Evolutionary conservation across 371 early-diverging fungal genomes (phyloP).

Genomic region (Rhizopus sp.): DNA sequence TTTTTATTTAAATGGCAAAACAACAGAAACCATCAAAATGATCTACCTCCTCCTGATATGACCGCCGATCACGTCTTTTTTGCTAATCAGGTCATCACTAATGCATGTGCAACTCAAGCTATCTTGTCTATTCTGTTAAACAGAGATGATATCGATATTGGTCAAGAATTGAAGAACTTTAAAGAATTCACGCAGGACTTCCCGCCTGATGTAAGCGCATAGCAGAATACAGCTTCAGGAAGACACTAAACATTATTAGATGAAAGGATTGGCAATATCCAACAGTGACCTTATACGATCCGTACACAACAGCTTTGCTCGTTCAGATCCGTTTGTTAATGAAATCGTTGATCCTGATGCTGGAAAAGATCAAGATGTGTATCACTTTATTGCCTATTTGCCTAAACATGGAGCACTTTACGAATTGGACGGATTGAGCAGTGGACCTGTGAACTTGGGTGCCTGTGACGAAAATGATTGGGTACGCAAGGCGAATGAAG

Average conservation of each 20-base stretch:
- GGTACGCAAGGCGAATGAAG: constrained; percentile 68
- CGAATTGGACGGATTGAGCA: constrained; percentile 86
- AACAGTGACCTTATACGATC: constrained; percentile 80
- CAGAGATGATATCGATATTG: constrained; percentile 69
- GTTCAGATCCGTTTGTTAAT: constrained; percentile 76
- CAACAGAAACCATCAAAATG: constrained; percentile 33
- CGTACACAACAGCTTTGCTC: constrained; percentile 86
- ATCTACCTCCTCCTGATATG: constrained; percentile 13
- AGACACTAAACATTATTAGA: constrained; percentile 31
- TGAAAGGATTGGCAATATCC: constrained; percentile 82
- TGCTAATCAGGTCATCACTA: constrained; percentile 73
- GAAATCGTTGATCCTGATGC: constrained; percentile 61
- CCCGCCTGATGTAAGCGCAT: constrained; percentile 70
- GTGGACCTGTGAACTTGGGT: constrained; percentile 71
- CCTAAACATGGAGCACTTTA: constrained; percentile 79
- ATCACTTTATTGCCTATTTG: constrained; percentile 88
- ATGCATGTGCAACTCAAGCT: constrained; percentile 96
- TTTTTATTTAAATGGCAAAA: constrained; percentile 91
- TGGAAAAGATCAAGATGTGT: constrained; percentile 76
- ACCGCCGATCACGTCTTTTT: constrained; percentile 68
- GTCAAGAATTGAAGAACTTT: constrained; percentile 71
- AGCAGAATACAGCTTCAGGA: not conserved
- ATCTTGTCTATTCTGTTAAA: constrained; percentile 88
- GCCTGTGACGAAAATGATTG: constrained; percentile 67
- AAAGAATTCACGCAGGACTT: constrained; percentile 80